Percentiles rank a stretch among this genome's conserved stretches.
Evolutionary conservation across 495 filamentous ascomycete species (phyloP).

Genomic region (Podospora tetraspora): DNA sequence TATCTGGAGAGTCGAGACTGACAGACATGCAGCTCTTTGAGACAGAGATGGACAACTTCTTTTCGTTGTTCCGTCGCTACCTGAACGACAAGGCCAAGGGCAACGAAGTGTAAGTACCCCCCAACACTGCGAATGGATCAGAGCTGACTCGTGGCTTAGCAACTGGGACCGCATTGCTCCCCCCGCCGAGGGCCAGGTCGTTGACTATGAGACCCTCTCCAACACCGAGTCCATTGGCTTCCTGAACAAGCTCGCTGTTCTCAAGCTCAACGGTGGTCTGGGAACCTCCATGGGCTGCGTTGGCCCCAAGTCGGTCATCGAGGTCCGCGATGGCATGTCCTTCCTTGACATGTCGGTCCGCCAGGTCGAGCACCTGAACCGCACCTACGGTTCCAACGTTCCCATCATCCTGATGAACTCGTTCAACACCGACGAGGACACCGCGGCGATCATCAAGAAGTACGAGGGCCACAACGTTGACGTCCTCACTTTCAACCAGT

Average conservation of each 20-base stretch:
- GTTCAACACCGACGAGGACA: slow-evolving; percentile 99
- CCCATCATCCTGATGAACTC: slow-evolving; percentile 99
- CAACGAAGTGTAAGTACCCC: slow-evolving; percentile 61
- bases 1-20: not conserved
- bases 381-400: slow-evolving; percentile 93
- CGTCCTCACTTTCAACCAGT: slow-evolving; percentile 99
- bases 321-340: slow-evolving; percentile 99
- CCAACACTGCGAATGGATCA: not conserved
- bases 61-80: slow-evolving; percentile 91
- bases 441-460: slow-evolving; percentile 99
- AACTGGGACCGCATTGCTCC: slow-evolving; percentile 90
- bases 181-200: slow-evolving; percentile 83
- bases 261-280: slow-evolving; percentile 99
- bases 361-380: slow-evolving; percentile 99
- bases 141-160: slow-evolving; percentile 36
- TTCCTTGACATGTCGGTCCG: slow-evolving; percentile 98
- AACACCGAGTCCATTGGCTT: slow-evolving; percentile 85
- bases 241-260: slow-evolving; percentile 94
- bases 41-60: slow-evolving; percentile 99
- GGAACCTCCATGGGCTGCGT: slow-evolving; percentile 99
- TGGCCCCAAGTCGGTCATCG: slow-evolving; percentile 98
- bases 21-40: slow-evolving; percentile 61
- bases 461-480: slow-evolving; percentile 99
- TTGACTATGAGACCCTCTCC: slow-evolving; percentile 82
- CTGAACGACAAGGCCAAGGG: slow-evolving; percentile 99